Evolutionary conservation across 768 basidiomycete species (phyloP).

Genomic region (Pulveroboletus frians): DNA sequence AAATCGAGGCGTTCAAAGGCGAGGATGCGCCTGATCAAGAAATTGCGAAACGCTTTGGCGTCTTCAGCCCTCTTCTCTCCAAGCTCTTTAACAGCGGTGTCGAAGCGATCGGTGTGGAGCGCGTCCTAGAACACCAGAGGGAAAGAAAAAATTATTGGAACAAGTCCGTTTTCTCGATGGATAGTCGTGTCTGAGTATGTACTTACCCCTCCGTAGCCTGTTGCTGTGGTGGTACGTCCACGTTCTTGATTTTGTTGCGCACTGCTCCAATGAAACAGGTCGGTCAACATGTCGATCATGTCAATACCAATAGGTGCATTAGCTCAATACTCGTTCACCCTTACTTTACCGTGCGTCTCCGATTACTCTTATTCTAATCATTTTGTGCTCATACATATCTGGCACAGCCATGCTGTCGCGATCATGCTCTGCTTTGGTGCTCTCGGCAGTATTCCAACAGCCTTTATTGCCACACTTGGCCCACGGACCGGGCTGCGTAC

Average conservation of each 20-base stretch:
- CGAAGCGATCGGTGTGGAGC: constrained; percentile 55
- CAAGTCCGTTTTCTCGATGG: constrained; percentile 28
- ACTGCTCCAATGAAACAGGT: constrained; percentile 27
- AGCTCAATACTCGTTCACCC: constrained; percentile 43
- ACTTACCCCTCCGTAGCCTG: constrained; percentile 26
- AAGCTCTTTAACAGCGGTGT: constrained; percentile 46
- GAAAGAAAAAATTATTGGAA: constrained; percentile 42
- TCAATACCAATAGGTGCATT: constrained; percentile 49
- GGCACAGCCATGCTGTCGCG: constrained; percentile 38
- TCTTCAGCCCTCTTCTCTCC: constrained; percentile 28
- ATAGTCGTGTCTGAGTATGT: background rate
- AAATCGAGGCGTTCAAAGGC: background rate
- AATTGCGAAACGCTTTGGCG: constrained; percentile 29
- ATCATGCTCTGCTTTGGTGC: constrained; percentile 44
- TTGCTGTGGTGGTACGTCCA: constrained; percentile 42
- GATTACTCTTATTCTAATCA: background rate
- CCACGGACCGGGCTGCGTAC: constrained; percentile 50
- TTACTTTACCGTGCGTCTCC: constrained; percentile 40
- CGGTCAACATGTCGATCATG: constrained; percentile 44
- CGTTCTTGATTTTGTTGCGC: background rate
- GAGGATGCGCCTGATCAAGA: constrained; percentile 28
- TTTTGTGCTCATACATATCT: background rate
- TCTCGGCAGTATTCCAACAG: constrained; percentile 37
- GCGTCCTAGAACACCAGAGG: constrained; percentile 47
- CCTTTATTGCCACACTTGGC: constrained; percentile 51